Evolutionary conservation across 768 basidiomycete species (phyloP).

Genomic region (Amanita molliuscula): DNA sequence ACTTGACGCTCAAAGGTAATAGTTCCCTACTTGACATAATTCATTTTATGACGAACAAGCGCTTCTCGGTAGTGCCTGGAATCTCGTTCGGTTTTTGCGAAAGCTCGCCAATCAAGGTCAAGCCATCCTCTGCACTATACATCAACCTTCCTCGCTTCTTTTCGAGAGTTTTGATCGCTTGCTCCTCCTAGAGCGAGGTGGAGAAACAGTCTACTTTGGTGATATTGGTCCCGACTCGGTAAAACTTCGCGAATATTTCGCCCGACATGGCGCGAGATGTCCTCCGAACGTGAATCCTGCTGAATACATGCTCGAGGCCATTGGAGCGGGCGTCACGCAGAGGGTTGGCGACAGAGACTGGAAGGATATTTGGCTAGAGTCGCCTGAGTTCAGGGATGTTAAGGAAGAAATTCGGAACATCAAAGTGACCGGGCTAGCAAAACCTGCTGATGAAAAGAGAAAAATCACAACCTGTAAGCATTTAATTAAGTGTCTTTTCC

Average conservation of each 20-base stretch:
- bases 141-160: conserved; percentile 77
- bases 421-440: conserved; percentile 35
- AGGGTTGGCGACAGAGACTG: conserved; percentile 74
- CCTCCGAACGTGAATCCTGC: conserved; percentile 72
- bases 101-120: conserved; percentile 82
- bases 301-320: conserved; percentile 77
- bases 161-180: conserved; percentile 81
- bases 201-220: conserved; percentile 91
- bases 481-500: neutral
- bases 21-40: no score
- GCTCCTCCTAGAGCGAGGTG: conserved; percentile 62
- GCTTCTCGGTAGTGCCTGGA: conserved; percentile 43
- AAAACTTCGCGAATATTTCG: conserved; percentile 67
- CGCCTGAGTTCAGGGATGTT: conserved; percentile 40
- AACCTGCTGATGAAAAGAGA: conserved; percentile 27
- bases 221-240: conserved; percentile 70
- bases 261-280: conserved; percentile 61
- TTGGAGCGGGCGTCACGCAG: conserved; percentile 71
- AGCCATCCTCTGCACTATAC: conserved; percentile 85
- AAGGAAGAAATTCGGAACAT: conserved; percentile 34
- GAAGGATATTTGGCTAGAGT: conserved; percentile 81
- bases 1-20: conserved; percentile 30
- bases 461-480: conserved; percentile 38
- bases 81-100: conserved; percentile 68
- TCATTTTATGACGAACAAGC: conserved; percentile 2